Conservation (phyloP, 495 filamentous ascomycete species). For the Lepidopterella palustris region DNA sequence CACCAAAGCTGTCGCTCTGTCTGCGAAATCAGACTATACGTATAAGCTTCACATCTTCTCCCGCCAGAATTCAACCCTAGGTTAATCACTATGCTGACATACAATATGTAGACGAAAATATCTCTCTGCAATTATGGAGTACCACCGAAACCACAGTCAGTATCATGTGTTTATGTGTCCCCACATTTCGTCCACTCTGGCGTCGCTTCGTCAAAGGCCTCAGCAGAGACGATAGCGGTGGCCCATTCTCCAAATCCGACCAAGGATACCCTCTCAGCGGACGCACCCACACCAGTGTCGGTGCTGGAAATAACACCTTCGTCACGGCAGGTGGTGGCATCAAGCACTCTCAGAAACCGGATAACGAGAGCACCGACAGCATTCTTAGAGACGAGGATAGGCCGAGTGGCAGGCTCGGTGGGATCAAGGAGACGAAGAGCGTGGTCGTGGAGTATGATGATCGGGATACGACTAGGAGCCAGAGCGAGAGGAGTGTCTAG, state of each 20-base stretch:
- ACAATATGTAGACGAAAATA: not conserved
- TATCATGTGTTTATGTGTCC: not conserved
- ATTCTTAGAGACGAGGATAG: not conserved
- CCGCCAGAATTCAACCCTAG: not conserved
- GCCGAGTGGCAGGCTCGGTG: not conserved
- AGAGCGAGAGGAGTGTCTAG: not conserved
- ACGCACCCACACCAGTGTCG: not conserved
- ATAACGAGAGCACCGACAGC: not conserved
- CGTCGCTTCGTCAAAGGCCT: not conserved
- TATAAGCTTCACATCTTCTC: not conserved
- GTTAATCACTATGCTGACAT: not conserved
- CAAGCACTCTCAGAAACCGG: not conserved
- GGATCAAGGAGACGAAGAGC: not conserved
- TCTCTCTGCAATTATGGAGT: not conserved
- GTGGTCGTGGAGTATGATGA: not conserved
- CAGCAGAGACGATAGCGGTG: not conserved
- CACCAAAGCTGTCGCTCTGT: not conserved
- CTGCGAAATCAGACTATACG: not conserved
- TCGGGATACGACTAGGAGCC: not conserved
- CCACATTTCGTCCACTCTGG: not conserved
- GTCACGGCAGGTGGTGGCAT: not conserved
- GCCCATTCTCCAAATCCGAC: not conserved
- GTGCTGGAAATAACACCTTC: not conserved
- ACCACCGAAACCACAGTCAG: not conserved
- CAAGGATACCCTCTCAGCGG: not conserved